Conservation (phyloP, 179 eudicot species). For the Spinacia oleracea region DNA sequence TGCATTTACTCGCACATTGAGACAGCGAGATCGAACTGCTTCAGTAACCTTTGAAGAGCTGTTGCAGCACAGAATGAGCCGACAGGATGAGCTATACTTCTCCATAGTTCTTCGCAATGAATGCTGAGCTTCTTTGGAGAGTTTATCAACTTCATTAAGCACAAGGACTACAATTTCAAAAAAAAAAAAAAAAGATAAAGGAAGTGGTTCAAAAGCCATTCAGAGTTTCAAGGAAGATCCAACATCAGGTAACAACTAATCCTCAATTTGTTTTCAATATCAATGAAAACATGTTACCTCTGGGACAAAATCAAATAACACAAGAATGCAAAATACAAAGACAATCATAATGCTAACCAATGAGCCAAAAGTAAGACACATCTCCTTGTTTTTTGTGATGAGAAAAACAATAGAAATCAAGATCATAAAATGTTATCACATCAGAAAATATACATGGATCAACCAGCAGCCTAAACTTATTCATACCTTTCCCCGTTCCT, state of each 20-base stretch:
- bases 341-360: neutral
- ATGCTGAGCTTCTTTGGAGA: constrained; percentile 98
- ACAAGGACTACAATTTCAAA: constrained; percentile 57
- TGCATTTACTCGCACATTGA: constrained; percentile 77
- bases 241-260: neutral
- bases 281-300: neutral
- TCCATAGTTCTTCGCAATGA: constrained; percentile 95
- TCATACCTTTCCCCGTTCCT: too few species aligned
- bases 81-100: constrained; percentile 92
- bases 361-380: neutral
- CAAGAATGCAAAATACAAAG: neutral
- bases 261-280: neutral
- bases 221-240: neutral
- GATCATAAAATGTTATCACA: neutral
- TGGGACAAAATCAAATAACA: neutral
- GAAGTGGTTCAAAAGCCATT: neutral
- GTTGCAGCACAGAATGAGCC: constrained; percentile 87
- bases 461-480: neutral
- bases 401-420: neutral
- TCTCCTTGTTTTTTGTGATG: neutral
- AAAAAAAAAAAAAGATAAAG: constrained; percentile 4
- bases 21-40: constrained; percentile 95
- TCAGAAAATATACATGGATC: neutral
- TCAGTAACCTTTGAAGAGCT: constrained; percentile 95
- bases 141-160: constrained; percentile 96